These are phyloP conservation scores for Melocanna baccifera DNA, from an alignment of 176 grass and related monocot genomes.

Conservation along the genomic window DNA sequence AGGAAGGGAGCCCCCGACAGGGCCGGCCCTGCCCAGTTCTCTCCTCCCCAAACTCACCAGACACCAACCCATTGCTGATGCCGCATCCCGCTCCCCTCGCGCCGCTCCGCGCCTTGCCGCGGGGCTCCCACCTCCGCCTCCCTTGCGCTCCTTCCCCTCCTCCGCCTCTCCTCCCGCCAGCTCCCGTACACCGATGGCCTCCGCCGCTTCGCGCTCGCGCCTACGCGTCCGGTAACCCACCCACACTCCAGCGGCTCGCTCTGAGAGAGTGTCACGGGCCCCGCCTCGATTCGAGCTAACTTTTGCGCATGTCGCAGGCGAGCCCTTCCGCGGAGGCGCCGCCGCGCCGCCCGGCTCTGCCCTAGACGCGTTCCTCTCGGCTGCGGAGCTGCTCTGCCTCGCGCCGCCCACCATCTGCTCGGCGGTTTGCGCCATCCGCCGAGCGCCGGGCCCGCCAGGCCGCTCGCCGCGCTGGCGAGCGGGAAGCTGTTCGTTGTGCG, in stretches of 20 bases:
- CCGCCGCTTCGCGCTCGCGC: constrained; percentile 24
- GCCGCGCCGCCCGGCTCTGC: constrained; percentile 12
- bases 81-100: neutral
- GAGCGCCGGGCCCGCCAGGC: neutral
- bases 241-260: neutral
- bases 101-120: neutral
- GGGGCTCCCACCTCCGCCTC: neutral
- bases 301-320: constrained; percentile 27
- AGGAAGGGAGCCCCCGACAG: neutral
- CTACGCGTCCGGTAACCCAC: constrained; percentile 20
- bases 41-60: neutral
- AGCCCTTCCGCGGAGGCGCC: neutral
- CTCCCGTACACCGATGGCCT: neutral
- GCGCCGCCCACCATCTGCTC: constrained; percentile 57
- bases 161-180: neutral
- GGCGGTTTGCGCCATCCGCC: constrained; percentile 42
- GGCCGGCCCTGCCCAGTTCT: neutral
- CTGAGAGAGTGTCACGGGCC: neutral
- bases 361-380: constrained; percentile 48
- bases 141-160: neutral
- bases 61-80: neutral
- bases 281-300: neutral
- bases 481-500: constrained; percentile 49
- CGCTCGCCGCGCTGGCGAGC: neutral
- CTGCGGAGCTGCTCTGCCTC: constrained; percentile 65